These are phyloP conservation scores for Echites panduratus DNA, from an alignment of 257 asterid genomes.

Conservation along the genomic window DNA sequence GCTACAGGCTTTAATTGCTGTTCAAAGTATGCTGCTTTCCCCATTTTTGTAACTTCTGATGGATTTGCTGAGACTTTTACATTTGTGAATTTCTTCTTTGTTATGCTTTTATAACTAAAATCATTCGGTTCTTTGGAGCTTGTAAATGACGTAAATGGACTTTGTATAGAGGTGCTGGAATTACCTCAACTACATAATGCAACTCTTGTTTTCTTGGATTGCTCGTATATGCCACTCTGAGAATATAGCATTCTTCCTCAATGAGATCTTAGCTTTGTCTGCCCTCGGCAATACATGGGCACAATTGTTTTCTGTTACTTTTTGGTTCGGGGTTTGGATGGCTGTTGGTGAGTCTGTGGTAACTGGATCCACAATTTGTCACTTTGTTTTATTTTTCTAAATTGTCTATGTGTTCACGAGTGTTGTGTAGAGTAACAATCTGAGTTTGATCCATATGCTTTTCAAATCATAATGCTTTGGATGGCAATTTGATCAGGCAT, in stretches of 20 bases:
- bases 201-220: neutral
- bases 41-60: neutral
- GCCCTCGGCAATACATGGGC: neutral
- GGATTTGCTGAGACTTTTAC: neutral
- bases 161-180: neutral
- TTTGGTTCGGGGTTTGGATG: too few species aligned
- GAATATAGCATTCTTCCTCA: neutral
- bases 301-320: too few species aligned
- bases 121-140: neutral
- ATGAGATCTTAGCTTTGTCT: neutral
- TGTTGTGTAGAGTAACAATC: neutral
- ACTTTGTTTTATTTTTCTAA: neutral
- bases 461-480: constrained; percentile 4
- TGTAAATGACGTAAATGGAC: neutral
- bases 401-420: neutral
- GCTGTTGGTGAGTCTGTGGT: neutral
- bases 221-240: neutral
- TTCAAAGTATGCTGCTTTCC: neutral
- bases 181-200: neutral
- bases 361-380: neutral
- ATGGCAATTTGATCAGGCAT: constrained; percentile 40
- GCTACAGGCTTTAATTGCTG: neutral
- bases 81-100: neutral
- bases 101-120: neutral
- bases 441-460: constrained; percentile 2